These are phyloP conservation scores for Basidiobolus heterosporus DNA, from an alignment of 371 early-diverging fungal species.

Conservation along the genomic window DNA sequence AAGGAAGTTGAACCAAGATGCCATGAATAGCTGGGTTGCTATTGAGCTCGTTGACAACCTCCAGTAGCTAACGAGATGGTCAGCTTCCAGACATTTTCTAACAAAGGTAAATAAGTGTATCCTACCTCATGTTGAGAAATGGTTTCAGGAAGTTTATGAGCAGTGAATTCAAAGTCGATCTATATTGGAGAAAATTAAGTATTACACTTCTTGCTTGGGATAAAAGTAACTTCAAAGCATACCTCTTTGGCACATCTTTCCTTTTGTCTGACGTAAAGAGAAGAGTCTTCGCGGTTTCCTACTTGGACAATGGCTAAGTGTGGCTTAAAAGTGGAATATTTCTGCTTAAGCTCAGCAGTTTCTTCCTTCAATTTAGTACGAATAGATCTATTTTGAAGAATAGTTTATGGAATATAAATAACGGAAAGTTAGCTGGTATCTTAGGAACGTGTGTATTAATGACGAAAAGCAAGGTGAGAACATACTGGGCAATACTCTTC, in stretches of 20 bases:
- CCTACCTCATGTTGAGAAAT: slow-evolving; percentile 22
- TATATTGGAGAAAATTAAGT: neutral
- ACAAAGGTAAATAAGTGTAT: neutral
- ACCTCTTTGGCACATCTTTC: slow-evolving; percentile 74
- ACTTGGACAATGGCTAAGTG: slow-evolving; percentile 79
- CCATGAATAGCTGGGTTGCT: slow-evolving; percentile 66
- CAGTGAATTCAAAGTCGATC: slow-evolving; percentile 1
- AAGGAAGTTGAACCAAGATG: slow-evolving; percentile 86
- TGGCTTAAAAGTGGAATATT: slow-evolving; percentile 51
- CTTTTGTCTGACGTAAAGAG: slow-evolving; percentile 82
- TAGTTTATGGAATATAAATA: too few species aligned
- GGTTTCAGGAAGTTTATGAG: slow-evolving; percentile 17
- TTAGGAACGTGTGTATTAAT: too few species aligned
- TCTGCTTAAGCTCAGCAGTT: slow-evolving; percentile 33
- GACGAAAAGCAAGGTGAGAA: too few species aligned
- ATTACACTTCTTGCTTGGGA: neutral
- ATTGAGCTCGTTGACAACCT: slow-evolving; percentile 45
- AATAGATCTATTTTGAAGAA: slow-evolving; percentile 37
- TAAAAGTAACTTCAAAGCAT: slow-evolving; percentile 1
- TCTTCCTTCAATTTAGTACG: slow-evolving; percentile 37
- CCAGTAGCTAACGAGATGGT: slow-evolving; percentile 20
- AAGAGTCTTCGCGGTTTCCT: slow-evolving; percentile 79
- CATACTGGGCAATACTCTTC: neutral
- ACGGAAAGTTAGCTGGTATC: too few species aligned
- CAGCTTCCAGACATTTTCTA: slow-evolving; percentile 12